These are phyloP conservation scores for Gracilaria gracilis DNA, from an alignment of 23 red algal species.

Conservation along the genomic window DNA sequence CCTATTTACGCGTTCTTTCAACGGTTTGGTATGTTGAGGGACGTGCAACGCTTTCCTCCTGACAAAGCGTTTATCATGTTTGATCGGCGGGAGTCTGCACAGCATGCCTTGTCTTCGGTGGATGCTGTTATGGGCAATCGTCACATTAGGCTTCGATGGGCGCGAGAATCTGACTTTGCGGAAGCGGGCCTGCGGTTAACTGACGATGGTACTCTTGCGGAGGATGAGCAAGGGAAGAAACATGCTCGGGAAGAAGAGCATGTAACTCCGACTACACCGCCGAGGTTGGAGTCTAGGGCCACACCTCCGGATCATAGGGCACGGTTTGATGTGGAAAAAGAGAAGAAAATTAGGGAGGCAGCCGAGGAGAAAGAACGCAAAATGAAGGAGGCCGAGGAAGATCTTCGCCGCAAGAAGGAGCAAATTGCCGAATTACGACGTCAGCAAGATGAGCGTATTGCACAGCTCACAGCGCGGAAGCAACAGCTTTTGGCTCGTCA, in stretches of 20 bases:
- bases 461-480: conserved; percentile 7
- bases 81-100: conserved; percentile 56
- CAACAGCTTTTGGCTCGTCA: conserved; percentile 48
- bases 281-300: background rate
- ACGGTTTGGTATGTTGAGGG: conserved; percentile 69
- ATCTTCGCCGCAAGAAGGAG: conserved; percentile 46
- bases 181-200: conserved; percentile 40
- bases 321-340: background rate
- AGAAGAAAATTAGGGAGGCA: background rate
- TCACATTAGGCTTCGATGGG: conserved; percentile 76
- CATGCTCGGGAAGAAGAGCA: background rate
- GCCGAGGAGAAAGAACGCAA: conserved; percentile 19
- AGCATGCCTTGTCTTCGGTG: conserved; percentile 54
- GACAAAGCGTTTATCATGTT: conserved; percentile 78
- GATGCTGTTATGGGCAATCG: conserved; percentile 89
- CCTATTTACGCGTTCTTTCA: conserved; percentile 75
- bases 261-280: background rate
- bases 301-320: background rate
- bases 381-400: conserved; percentile 49
- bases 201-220: conserved; percentile 35
- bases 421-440: conserved; percentile 47
- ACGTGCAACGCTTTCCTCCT: conserved; percentile 68
- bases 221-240: conserved; percentile 14
- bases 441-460: conserved; percentile 49
- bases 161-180: conserved; percentile 62